Conservation (phyloP, 2,329 filamentous ascomycete species). For the Corynespora cassiicola region DNA sequence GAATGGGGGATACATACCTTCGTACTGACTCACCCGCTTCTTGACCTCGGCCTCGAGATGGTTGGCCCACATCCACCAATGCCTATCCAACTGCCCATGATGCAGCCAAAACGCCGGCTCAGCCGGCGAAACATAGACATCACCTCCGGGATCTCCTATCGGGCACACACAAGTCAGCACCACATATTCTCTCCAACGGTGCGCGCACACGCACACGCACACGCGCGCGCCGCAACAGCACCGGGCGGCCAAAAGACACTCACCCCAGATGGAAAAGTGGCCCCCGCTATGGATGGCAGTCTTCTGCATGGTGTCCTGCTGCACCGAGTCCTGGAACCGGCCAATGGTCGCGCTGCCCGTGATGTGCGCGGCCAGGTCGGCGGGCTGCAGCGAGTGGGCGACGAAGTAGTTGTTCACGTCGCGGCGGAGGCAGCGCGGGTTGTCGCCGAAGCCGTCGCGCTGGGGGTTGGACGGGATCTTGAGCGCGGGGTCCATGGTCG, state of each 20-base stretch:
- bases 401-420: slow-evolving; percentile 39
- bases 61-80: slow-evolving; percentile 60
- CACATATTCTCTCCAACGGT: too few relatives aligned
- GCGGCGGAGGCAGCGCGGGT: slow-evolving; percentile 38
- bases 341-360: slow-evolving; percentile 24
- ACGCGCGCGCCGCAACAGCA: too few relatives aligned
- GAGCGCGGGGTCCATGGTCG: slow-evolving; percentile 35
- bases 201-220: too few relatives aligned
- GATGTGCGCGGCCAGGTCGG: slow-evolving; percentile 31
- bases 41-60: slow-evolving; percentile 38
- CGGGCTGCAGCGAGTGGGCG: slow-evolving; percentile 16
- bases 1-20: slow-evolving; percentile 28
- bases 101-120: slow-evolving; percentile 58
- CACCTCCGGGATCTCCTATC: slow-evolving; percentile 51
- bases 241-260: slow-evolving; percentile 17
- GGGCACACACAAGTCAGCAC: too few relatives aligned
- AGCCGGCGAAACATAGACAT: slow-evolving; percentile 53
- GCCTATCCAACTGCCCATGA: slow-evolving; percentile 55
- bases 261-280: slow-evolving; percentile 51
- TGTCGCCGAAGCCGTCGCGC: slow-evolving; percentile 33
- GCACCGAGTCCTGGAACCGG: slow-evolving; percentile 33
- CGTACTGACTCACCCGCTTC: slow-evolving; percentile 37
- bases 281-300: slow-evolving; percentile 51
- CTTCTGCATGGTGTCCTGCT: slow-evolving; percentile 16
- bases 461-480: slow-evolving; percentile 40